Evolutionary conservation across 1,284 basidiomycete genomes (phyloP), one percentile per base, ranked within the genome.

Genomic region (Apiotrichum laibachii): DNA sequence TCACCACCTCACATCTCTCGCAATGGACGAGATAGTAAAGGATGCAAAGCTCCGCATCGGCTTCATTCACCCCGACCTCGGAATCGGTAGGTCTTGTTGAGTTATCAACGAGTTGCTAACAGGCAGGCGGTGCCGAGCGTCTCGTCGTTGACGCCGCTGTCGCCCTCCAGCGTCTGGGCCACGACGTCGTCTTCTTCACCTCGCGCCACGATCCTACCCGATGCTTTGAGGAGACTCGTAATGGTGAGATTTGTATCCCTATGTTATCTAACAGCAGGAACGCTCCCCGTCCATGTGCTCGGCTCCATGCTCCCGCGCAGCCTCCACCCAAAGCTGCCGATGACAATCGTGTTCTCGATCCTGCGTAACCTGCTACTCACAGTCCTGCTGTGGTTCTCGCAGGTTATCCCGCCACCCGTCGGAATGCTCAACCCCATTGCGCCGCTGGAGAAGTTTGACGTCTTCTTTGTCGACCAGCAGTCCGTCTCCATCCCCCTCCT

Each of bases 61-160:
- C 5, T 94, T 97, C 78, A 82, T 97, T 56, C 94, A 98, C 75
- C 94, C 94, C 26, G 94, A 98, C 80, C 82, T 97, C 5, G 94
- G 94, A 53, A 95, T 97, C 55, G 94, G 94, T 90, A 64, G 83
- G 77, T 31, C 5, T 42, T 18, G 21, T 15, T n/a, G 18, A 40
- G 46, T n/a, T n/a, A n/a, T n/a, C n/a, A n/a, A 12, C 8, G n/a
- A 13, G 37, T 3, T 31, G 46, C 53, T 57, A 21, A 50, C 55
- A 18, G 1, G 10, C 66, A 95, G 93, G 93, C 66, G 95, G 95
- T 15, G 95, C 95, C 1, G 95, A 99, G 77, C 83, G 93, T 47
- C 84, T 98, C 11, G 87, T 99, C 1, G 93, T 98, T n/a, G 95
- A 99, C 75, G 92, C 93, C 18, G 94, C 95, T 0, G 81, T 95